Percentiles rank a stretch among this genome's conserved stretches.
Evolutionary conservation across 805 yeast genomes (phyloP).

Genomic region (Candida alai): DNA sequence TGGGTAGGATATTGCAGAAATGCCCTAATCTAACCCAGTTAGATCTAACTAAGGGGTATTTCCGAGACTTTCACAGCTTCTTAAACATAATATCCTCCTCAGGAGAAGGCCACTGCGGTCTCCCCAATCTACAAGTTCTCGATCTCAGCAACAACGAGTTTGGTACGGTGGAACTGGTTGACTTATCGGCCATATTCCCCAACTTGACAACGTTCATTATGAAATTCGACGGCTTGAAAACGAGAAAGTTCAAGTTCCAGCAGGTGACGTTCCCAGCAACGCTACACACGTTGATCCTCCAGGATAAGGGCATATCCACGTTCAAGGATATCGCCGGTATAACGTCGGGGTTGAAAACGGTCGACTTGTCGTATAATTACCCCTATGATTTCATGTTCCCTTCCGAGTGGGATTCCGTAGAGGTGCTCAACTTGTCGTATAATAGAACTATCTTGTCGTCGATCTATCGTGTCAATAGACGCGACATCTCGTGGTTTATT

Average conservation of each 20-base stretch:
- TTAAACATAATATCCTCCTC: slow-evolving; percentile 4
- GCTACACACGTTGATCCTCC: slow-evolving; percentile 6
- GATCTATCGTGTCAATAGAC: slow-evolving; percentile 8
- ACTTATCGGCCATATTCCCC: slow-evolving; percentile 3
- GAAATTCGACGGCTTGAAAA: slow-evolving; percentile 7
- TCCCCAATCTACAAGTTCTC: slow-evolving; percentile 1
- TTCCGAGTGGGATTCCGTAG: background rate
- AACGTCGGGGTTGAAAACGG: slow-evolving; percentile 1
- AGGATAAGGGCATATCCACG: slow-evolving; percentile 7
- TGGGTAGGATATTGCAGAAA: slow-evolving; percentile 1
- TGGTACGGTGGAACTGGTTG: slow-evolving; percentile 4
- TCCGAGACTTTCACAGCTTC: slow-evolving; percentile 1
- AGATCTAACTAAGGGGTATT: slow-evolving; percentile 1
- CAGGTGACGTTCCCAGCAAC: slow-evolving; percentile 7
- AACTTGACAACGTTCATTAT: slow-evolving; percentile 7
- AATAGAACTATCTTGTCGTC: slow-evolving; percentile 9
- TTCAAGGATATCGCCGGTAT: slow-evolving; percentile 4
- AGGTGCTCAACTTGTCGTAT: slow-evolving; percentile 7
- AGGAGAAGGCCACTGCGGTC: too few relatives aligned
- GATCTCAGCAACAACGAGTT: slow-evolving; percentile 7
- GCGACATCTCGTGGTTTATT: slow-evolving; percentile 7
- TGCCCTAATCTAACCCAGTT: slow-evolving; percentile 3
- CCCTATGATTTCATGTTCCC: slow-evolving; percentile 6
- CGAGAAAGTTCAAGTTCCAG: slow-evolving; percentile 4
- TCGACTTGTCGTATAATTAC: slow-evolving; percentile 10